Conservation (phyloP, 768 basidiomycete genomes). For the Asterophora lycoperdoides region DNA sequence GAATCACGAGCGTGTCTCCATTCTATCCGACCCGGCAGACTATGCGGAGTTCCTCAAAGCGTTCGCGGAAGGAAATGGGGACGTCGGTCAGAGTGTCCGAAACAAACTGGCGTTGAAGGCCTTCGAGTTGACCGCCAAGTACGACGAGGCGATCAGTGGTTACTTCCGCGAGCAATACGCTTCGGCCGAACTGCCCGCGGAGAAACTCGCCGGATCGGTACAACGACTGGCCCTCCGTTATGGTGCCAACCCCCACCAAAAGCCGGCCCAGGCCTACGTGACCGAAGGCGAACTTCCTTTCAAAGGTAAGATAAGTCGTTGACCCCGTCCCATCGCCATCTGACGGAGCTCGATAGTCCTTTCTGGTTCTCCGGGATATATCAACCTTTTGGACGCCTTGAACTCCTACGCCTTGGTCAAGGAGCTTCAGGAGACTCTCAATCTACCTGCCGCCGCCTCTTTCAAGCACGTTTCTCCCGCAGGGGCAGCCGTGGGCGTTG, state of each 20-base stretch:
- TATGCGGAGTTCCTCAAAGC: constrained; percentile 78
- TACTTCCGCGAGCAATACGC: constrained; percentile 98
- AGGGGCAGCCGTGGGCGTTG: constrained; percentile 89
- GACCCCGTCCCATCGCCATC: not conserved
- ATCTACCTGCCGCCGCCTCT: constrained; percentile 92
- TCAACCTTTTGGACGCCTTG: constrained; percentile 95
- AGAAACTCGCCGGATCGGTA: constrained; percentile 60
- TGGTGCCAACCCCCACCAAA: constrained; percentile 98
- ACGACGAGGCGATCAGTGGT: constrained; percentile 92
- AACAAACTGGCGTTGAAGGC: constrained; percentile 91
- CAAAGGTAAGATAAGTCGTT: constrained; percentile 55
- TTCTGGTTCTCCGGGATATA: constrained; percentile 94
- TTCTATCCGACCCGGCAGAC: constrained; percentile 86
- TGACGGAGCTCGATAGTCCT: constrained; percentile 51
- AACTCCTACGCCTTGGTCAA: constrained; percentile 96
- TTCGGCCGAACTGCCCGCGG: constrained; percentile 62
- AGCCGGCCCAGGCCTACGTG: constrained; percentile 95
- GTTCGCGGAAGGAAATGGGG: constrained; percentile 71
- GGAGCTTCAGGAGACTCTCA: constrained; percentile 83
- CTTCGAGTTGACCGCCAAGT: constrained; percentile 92
- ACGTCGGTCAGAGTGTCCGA: constrained; percentile 66
- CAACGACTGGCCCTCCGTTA: constrained; percentile 88
- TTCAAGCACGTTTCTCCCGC: constrained; percentile 99
- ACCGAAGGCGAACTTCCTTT: constrained; percentile 87
- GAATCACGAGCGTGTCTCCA: constrained; percentile 90